Conservation (phyloP, 805 yeast species). For the Saccharomycopsis fibuligera region DNA sequence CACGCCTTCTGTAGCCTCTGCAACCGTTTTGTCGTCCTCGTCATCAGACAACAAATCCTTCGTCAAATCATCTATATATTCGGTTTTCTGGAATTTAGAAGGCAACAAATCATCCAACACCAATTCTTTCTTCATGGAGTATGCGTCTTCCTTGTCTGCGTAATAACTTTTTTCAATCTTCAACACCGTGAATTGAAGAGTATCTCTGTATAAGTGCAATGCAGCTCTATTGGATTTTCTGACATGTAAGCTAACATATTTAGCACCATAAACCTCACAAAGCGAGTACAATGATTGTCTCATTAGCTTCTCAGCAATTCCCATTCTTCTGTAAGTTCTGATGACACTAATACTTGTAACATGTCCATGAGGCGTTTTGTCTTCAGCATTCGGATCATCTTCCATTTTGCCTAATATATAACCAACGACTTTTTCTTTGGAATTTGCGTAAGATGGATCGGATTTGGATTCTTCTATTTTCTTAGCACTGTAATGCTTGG, state of each 20-base stretch:
- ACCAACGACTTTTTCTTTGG: conserved; percentile 84
- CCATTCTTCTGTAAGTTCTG: conserved; percentile 94
- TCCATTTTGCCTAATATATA: conserved; percentile 96
- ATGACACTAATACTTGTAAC: conserved; percentile 89
- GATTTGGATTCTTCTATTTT: conserved; percentile 33
- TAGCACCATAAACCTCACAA: conserved; percentile 73
- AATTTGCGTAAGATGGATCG: conserved; percentile 52
- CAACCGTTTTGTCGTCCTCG: neutral
- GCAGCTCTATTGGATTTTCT: conserved; percentile 94
- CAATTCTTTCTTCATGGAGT: conserved; percentile 78
- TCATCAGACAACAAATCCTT: conserved; percentile 32
- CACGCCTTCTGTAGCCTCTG: neutral
- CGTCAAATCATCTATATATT: conserved; percentile 50
- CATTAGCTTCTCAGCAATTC: conserved; percentile 89
- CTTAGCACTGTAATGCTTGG: conserved; percentile 11
- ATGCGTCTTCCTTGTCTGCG: conserved; percentile 97
- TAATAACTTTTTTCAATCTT: conserved; percentile 84
- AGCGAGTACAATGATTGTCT: conserved; percentile 74
- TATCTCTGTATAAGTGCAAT: conserved; percentile 80
- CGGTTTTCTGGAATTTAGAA: conserved; percentile 43
- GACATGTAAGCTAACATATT: conserved; percentile 86
- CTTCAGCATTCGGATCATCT: conserved; percentile 76
- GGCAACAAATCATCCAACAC: conserved; percentile 57
- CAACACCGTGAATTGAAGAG: conserved; percentile 75
- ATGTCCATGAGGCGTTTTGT: conserved; percentile 83